Base-by-base conservation (phyloP, 768 basidiomycete species). In the Suillus hirtellus region DNA sequence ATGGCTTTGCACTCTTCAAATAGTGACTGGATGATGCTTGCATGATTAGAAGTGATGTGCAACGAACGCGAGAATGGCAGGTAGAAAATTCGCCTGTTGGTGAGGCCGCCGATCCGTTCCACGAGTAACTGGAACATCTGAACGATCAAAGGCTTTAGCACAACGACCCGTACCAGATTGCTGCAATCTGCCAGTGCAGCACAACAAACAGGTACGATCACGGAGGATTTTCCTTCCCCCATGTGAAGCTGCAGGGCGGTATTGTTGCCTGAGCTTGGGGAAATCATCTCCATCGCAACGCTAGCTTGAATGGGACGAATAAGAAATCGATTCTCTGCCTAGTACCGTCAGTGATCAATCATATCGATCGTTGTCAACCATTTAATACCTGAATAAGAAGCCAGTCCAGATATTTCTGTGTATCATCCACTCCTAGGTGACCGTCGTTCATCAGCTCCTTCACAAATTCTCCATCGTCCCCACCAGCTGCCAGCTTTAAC, bases 141-240 rank as follows among this genome's bases (percentile, higher is more conserved):
- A 6, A 63, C 58, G 5, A 59, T 62, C 40, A 77, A 63, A 0
- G 76, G 72, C 61, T 77, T 77, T 27, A 75, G 72, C 34, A 74
- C 70, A 11, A 77, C 65, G 27, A 78, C 72, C 54, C 77, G 70
- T 12, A 78, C 71, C 0, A 77, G 44, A 35, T 66, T 69, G 37
- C 66, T 37, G 11, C 73, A 68, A 56, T 75, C 55, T 3, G 76
- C 75, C 10, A 76, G 67, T 14, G 67, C 56, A 1, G 71, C 63
- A 3, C 64, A 66, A 24, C 66, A 66, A 19, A 77, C 69, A 1
- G 76, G 76, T 8, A 78, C 65, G 42, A 77, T 85, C 24, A 77
- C 77, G 2, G 77, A 77, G 1, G 77, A 75, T 61, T 85, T 85
- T 15, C 84, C 84, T 65, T 85, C 84, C 17, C 84, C 84, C 84